These are phyloP conservation scores for Suillus subluteus DNA, from an alignment of 768 basidiomycete species.

Conservation along the genomic window DNA sequence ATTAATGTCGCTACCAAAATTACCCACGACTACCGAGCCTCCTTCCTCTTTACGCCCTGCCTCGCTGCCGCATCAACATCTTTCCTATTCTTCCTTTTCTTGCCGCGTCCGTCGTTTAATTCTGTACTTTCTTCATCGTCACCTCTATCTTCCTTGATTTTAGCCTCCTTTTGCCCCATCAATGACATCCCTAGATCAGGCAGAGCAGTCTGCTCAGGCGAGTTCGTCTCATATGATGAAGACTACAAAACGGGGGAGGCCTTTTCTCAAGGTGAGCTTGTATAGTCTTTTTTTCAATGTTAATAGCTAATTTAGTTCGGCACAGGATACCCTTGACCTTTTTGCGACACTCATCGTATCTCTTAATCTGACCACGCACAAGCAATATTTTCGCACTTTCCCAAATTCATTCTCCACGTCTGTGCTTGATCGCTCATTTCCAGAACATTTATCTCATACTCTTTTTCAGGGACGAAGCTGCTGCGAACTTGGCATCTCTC, in stretches of 20 bases:
- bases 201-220: conserved; percentile 46
- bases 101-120: conserved; percentile 23
- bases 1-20: conserved; percentile 19
- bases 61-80: conserved; percentile 25
- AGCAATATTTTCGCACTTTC: conserved; percentile 96
- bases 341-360: conserved; percentile 97
- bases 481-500: conserved; percentile 88
- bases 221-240: conserved; percentile 97
- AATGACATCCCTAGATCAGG: conserved; percentile 45
- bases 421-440: conserved; percentile 35
- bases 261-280: conserved; percentile 79
- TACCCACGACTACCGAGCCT: conserved; percentile 35
- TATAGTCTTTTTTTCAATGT: conserved; percentile 12
- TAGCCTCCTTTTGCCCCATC: conserved; percentile 27
- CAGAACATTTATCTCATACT: conserved; percentile 17
- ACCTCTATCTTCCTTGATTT: conserved; percentile 13
- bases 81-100: conserved; percentile 34
- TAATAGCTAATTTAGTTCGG: not conserved
- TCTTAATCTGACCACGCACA: conserved; percentile 83
- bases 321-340: conserved; percentile 94
- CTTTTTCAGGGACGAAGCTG: conserved; percentile 86
- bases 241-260: conserved; percentile 93
- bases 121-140: conserved; percentile 27
- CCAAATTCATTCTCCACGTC: conserved; percentile 96
- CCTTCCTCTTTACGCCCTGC: conserved; percentile 20